phyloP scores from a whole-genome alignment of 257 asterid species.

The Salvia miltiorrhiza region DNA sequence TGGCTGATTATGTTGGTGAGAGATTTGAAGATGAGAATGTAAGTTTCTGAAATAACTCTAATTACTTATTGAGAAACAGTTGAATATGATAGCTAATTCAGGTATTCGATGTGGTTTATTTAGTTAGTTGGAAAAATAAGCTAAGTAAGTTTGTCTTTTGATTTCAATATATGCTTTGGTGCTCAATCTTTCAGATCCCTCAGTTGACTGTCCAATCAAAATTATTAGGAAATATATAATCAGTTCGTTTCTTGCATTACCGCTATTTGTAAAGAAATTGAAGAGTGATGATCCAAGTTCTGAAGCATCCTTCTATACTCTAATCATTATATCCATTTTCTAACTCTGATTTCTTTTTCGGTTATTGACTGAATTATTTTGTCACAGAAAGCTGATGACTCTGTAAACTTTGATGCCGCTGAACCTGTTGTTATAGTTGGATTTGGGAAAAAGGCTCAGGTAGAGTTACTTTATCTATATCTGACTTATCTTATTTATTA shows the following conservation, averaged over 20 bases:
- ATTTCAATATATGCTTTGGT: neutral
- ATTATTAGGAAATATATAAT: neutral
- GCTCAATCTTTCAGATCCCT: neutral
- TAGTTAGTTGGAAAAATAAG: neutral
- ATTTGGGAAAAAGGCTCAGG: slow-evolving; percentile 98
- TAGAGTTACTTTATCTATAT: slow-evolving; percentile 22
- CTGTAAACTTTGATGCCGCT: slow-evolving; percentile 61
- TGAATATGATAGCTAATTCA: too few relatives aligned
- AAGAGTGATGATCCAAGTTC: slow-evolving; percentile 1
- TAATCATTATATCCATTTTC: slow-evolving; percentile 3
- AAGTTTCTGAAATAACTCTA: slow-evolving; percentile 31
- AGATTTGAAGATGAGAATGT: slow-evolving; percentile 62
- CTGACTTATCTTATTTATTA: neutral
- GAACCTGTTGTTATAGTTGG: slow-evolving; percentile 97
- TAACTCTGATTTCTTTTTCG: neutral
- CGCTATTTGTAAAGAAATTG: neutral
- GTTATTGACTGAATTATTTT: slow-evolving; percentile 29
- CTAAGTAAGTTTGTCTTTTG: neutral
- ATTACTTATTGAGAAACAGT: too few relatives aligned
- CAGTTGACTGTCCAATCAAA: neutral
- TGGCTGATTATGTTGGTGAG: slow-evolving; percentile 62
- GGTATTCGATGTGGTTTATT: neutral
- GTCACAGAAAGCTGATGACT: slow-evolving; percentile 57
- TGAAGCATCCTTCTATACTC: neutral
- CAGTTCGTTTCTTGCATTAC: slow-evolving; percentile 4